Percentiles rank a stretch among this genome's conserved stretches.
phyloP scores from a whole-genome alignment of 208 protist genomes.

The Leishmania turanica region DNA sequence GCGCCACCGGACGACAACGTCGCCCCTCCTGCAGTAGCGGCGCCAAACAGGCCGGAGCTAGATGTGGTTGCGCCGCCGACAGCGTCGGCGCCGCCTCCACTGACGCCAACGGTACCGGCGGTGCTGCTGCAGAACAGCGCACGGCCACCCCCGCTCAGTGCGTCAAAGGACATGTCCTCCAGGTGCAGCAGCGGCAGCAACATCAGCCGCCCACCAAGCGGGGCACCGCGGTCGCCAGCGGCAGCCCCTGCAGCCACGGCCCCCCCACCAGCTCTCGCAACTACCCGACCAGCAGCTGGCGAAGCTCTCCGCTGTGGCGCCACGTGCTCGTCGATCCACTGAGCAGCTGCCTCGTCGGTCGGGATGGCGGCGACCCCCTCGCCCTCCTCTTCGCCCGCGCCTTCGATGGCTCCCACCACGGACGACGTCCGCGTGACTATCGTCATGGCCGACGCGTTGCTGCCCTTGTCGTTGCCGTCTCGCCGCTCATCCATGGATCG shows the following conservation, averaged over 20 bases:
- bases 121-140: constrained; percentile 13
- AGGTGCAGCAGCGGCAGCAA: constrained; percentile 59
- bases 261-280: not conserved
- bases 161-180: constrained; percentile 78
- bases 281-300: constrained; percentile 8
- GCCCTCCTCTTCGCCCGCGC: constrained; percentile 1
- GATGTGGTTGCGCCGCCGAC: not conserved
- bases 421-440: constrained; percentile 34
- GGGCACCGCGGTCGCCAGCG: constrained; percentile 16
- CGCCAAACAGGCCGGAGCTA: not conserved
- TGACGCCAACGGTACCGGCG: not conserved
- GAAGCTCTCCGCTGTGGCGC: constrained; percentile 1
- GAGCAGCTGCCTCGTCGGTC: constrained; percentile 11
- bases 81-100: not conserved
- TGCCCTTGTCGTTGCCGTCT: constrained; percentile 1
- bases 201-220: constrained; percentile 31
- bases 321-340: constrained; percentile 31
- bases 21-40: not conserved
- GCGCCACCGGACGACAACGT: not conserved
- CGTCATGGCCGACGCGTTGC: constrained; percentile 29
- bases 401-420: constrained; percentile 20
- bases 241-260: constrained; percentile 9
- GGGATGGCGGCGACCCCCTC: not conserved
- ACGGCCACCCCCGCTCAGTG: constrained; percentile 35
- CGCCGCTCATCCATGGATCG: constrained; percentile 35